A percentile compares a stretch with the other conserved stretches of the same genome.
phyloP scores from a whole-genome alignment of 805 yeast species.

The Candida qinlingensis region DNA sequence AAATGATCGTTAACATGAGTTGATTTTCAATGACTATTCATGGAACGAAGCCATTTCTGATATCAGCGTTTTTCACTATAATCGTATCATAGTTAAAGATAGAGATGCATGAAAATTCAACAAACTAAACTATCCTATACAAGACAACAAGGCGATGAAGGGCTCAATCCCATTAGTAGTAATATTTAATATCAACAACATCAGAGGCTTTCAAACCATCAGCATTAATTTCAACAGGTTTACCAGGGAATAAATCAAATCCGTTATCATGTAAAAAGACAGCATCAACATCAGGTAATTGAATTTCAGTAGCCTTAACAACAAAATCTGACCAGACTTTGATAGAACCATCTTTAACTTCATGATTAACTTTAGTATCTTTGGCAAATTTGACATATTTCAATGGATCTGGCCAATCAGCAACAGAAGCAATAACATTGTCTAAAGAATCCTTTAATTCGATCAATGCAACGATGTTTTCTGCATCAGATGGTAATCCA shows the following conservation, averaged over 20 bases:
- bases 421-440: conserved; percentile 27
- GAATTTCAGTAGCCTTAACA: conserved; percentile 40
- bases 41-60: too few species aligned
- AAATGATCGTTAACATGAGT: too few species aligned
- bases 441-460: conserved; percentile 14
- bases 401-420: conserved; percentile 44
- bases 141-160: too few species aligned
- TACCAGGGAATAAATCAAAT: conserved; percentile 42
- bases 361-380: conserved; percentile 20
- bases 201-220: conserved; percentile 5
- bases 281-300: conserved; percentile 16
- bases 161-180: not conserved
- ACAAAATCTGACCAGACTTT: conserved; percentile 30
- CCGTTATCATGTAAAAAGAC: conserved; percentile 38
- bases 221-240: conserved; percentile 12
- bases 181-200: not conserved
- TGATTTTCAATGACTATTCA: too few species aligned
- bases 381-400: conserved; percentile 24
- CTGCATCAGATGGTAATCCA: not conserved
- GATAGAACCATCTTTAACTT: conserved; percentile 25
- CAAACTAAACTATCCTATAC: too few species aligned
- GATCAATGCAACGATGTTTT: conserved; percentile 13
- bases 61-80: too few species aligned
- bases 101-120: too few species aligned
- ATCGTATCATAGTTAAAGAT: too few species aligned